Conservation (phyloP, 2,329 filamentous ascomycete species). For the Huntiella savannae region DNA sequence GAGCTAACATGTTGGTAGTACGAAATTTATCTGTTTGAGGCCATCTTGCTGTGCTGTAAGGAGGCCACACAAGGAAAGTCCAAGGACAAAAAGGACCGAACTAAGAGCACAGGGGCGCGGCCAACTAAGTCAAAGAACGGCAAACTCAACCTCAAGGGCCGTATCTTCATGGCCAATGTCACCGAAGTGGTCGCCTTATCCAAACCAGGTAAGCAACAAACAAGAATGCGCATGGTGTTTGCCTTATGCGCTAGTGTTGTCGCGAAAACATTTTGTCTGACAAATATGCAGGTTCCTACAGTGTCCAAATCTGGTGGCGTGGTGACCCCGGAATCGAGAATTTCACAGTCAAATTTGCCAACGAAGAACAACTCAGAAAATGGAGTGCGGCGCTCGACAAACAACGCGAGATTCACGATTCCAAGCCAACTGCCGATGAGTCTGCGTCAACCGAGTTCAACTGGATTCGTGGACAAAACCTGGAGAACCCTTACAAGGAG, state of each 20-base stretch:
- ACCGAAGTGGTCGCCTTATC: slow-evolving; percentile 78
- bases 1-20: slow-evolving; percentile 41
- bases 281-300: slow-evolving; percentile 53
- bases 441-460: slow-evolving; percentile 51
- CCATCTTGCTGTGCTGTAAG: slow-evolving; percentile 91
- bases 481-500: slow-evolving; percentile 68
- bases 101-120: slow-evolving; percentile 36
- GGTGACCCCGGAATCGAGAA: slow-evolving; percentile 90
- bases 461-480: slow-evolving; percentile 52
- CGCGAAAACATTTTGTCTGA: slow-evolving; percentile 15
- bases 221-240: not conserved
- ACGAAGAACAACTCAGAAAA: slow-evolving; percentile 83
- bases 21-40: slow-evolving; percentile 93
- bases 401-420: slow-evolving; percentile 46
- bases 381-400: slow-evolving; percentile 67
- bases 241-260: not conserved
- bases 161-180: slow-evolving; percentile 98
- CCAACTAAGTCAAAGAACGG: slow-evolving; percentile 40
- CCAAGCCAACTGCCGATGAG: slow-evolving; percentile 25
- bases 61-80: slow-evolving; percentile 71
- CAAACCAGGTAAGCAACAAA: slow-evolving; percentile 52
- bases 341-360: slow-evolving; percentile 82
- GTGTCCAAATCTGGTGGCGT: slow-evolving; percentile 97
- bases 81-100: slow-evolving; percentile 58
- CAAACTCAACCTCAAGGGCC: slow-evolving; percentile 83